Evolutionary conservation across 2,329 filamentous ascomycete species (phyloP).

Genomic region (Fusarium graminum): DNA sequence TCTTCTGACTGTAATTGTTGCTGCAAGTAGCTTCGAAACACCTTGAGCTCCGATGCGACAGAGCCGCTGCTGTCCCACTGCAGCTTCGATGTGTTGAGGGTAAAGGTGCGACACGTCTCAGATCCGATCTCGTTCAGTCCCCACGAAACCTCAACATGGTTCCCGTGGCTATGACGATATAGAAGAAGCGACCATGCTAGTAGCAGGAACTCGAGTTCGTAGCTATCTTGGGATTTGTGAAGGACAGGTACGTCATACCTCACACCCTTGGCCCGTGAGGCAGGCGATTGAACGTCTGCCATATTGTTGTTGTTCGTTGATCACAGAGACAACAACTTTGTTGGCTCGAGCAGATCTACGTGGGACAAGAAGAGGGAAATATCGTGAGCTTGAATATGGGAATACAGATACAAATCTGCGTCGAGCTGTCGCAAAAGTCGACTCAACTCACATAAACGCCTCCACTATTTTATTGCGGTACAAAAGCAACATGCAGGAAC

Average conservation of each 20-base stretch:
- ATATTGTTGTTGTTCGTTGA: conserved; percentile 17
- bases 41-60: conserved; percentile 36
- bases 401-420: conserved; percentile 27
- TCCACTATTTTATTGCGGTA: conserved; percentile 39
- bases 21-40: conserved; percentile 31
- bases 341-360: conserved; percentile 12
- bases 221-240: conserved; percentile 20
- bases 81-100: conserved; percentile 42
- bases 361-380: conserved; percentile 1
- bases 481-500: conserved; percentile 28
- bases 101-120: conserved; percentile 32
- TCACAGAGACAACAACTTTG: neutral
- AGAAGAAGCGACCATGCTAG: conserved; percentile 45
- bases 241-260: conserved; percentile 42
- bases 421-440: conserved; percentile 9
- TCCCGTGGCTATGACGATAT: conserved; percentile 44
- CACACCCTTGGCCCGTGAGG: conserved; percentile 28
- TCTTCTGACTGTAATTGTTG: conserved; percentile 29
- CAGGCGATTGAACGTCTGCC: conserved; percentile 26
- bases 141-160: conserved; percentile 45
- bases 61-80: conserved; percentile 38
- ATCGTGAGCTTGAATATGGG: conserved; percentile 11
- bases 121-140: conserved; percentile 35
- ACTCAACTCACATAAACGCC: conserved; percentile 34
- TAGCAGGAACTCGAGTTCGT: conserved; percentile 38